Evolutionary conservation across 352 stramenopile species (phyloP).

Genomic region (Phytophthora podocarpi): DNA sequence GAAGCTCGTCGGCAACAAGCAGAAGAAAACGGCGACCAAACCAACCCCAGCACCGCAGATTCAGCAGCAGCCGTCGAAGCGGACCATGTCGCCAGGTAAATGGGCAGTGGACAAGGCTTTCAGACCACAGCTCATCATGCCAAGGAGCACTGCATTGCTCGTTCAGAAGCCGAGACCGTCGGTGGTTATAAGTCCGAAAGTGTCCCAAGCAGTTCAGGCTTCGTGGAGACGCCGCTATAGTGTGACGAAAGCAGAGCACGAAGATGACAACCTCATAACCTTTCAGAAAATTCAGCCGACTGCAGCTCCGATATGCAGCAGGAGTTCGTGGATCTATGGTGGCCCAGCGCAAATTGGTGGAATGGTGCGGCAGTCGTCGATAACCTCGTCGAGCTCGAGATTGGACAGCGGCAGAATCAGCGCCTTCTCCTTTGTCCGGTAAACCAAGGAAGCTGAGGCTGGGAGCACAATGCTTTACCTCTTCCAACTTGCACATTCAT

Average conservation of each 20-base stretch:
- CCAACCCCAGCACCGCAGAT: not conserved
- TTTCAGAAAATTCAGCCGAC: constrained; percentile 17
- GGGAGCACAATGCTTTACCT: too few relatives aligned
- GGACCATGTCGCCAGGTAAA: constrained; percentile 25
- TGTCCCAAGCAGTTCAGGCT: constrained; percentile 40
- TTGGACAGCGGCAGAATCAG: constrained; percentile 29
- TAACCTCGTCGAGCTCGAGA: constrained; percentile 17
- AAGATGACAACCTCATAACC: constrained; percentile 33
- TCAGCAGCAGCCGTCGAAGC: constrained; percentile 3
- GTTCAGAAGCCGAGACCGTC: constrained; percentile 7
- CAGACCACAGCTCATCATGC: constrained; percentile 21
- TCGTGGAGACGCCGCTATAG: constrained; percentile 49
- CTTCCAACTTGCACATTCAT: too few relatives aligned
- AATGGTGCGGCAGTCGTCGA: constrained; percentile 15
- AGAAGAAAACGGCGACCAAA: constrained; percentile 14
- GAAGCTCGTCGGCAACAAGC: constrained; percentile 20
- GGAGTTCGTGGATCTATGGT: constrained; percentile 17
- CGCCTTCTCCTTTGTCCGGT: constrained; percentile 41
- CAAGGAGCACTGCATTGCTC: constrained; percentile 15
- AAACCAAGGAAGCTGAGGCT: not conserved
- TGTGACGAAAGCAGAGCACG: constrained; percentile 15
- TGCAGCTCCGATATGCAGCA: not conserved
- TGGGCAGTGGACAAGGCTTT: constrained; percentile 25
- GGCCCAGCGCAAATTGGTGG: not conserved
- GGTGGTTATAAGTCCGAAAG: constrained; percentile 44